A percentile compares a stretch with the other conserved stretches of the same genome.
These are phyloP conservation scores for Prunus dulcis DNA, from an alignment of 306 rosid species.

Conservation along the genomic window DNA sequence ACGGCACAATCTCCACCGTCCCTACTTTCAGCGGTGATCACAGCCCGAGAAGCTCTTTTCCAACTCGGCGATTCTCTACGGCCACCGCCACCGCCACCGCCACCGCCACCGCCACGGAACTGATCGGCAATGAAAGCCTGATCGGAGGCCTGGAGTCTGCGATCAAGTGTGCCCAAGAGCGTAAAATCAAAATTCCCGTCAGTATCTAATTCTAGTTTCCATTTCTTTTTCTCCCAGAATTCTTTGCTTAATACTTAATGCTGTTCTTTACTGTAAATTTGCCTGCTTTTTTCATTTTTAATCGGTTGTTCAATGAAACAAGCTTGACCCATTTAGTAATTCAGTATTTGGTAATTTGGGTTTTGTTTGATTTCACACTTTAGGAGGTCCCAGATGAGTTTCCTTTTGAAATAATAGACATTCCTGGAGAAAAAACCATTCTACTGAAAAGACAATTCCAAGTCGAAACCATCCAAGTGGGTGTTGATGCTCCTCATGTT, in stretches of 20 bases:
- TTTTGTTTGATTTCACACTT: conserved; percentile 8
- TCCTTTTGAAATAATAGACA: conserved; percentile 78
- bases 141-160: conserved; percentile 47
- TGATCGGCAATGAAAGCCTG: conserved; percentile 31
- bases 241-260: neutral
- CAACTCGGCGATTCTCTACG: conserved; percentile 43
- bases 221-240: neutral
- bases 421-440: conserved; percentile 70
- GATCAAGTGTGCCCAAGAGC: conserved; percentile 52
- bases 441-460: conserved; percentile 53
- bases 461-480: conserved; percentile 66
- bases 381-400: conserved; percentile 36
- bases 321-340: neutral
- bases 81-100: conserved; percentile 12
- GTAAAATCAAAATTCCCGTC: conserved; percentile 7
- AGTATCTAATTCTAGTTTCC: neutral
- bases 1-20: conserved; percentile 33
- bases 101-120: conserved; percentile 16
- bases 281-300: neutral
- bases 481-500: conserved; percentile 63
- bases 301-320: neutral
- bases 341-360: neutral
- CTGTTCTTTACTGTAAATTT: neutral
- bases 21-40: conserved; percentile 19
- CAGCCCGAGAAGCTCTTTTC: conserved; percentile 25